Evolutionary conservation across 2,329 filamentous ascomycete genomes (phyloP).

Genomic region (Diaporthe sp.): DNA sequence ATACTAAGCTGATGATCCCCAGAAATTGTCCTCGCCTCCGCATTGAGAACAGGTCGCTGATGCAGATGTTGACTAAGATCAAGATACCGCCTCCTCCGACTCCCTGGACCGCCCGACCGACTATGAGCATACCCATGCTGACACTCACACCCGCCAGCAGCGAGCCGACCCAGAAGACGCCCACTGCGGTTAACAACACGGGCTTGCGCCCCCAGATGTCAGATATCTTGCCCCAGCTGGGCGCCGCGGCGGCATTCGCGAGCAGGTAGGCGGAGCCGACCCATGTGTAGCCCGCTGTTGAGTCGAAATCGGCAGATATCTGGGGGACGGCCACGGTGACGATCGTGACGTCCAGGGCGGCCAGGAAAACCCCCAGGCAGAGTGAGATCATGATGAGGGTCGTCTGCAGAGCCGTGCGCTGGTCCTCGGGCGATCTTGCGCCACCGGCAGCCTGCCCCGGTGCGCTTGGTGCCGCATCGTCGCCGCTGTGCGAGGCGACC

Average conservation of each 20-base stretch:
- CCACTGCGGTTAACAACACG: conserved; percentile 60
- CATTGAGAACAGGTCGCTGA: conserved; percentile 67
- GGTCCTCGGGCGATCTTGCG: conserved; percentile 44
- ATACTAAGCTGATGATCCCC: conserved; percentile 71
- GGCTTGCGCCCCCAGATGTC: conserved; percentile 71
- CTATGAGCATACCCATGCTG: conserved; percentile 61
- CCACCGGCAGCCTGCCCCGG: neutral
- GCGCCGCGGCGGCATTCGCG: conserved; percentile 74
- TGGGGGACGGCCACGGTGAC: conserved; percentile 73
- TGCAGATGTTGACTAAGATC: conserved; percentile 65
- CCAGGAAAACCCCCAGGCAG: conserved; percentile 56
- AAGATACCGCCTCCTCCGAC: conserved; percentile 65
- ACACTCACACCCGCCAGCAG: conserved; percentile 61
- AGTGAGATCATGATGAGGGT: conserved; percentile 54
- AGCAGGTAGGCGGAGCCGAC: conserved; percentile 81
- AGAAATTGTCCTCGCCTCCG: conserved; percentile 46
- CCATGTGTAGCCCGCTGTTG: conserved; percentile 79
- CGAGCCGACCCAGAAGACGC: conserved; percentile 65
- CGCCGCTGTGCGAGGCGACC: neutral
- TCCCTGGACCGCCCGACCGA: conserved; percentile 62
- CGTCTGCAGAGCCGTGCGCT: conserved; percentile 48
- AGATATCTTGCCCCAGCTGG: conserved; percentile 76
- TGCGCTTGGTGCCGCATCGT: neutral
- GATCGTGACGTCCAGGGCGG: conserved; percentile 67
- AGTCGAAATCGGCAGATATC: conserved; percentile 69